phyloP scores from a whole-genome alignment of 1,284 basidiomycete species.

The Heterobasidion irregulare region DNA sequence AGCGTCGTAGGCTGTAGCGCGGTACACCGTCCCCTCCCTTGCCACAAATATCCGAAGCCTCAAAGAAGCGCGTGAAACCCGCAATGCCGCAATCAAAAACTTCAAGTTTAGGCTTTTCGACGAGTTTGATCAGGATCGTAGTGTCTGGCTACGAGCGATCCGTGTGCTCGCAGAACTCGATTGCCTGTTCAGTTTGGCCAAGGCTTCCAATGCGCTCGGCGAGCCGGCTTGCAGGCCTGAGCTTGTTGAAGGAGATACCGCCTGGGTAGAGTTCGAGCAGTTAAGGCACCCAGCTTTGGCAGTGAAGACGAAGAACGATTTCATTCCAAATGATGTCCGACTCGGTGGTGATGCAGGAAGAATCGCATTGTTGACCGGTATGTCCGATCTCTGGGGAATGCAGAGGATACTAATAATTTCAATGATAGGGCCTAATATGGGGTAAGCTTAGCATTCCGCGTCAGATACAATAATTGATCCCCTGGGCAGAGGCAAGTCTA shows the following conservation, averaged over 20 bases:
- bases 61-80: slow-evolving; percentile 89
- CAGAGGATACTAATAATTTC: neutral
- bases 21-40: slow-evolving; percentile 74
- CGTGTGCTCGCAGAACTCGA: slow-evolving; percentile 84
- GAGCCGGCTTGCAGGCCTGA: slow-evolving; percentile 90
- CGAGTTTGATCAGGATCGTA: slow-evolving; percentile 83
- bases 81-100: slow-evolving; percentile 67
- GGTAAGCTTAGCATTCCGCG: slow-evolving; percentile 37
- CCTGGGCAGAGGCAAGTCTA: slow-evolving; percentile 70
- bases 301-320: slow-evolving; percentile 56
- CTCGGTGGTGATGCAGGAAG: slow-evolving; percentile 76
- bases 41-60: slow-evolving; percentile 66
- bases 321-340: slow-evolving; percentile 93
- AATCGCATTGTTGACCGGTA: slow-evolving; percentile 85
- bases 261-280: slow-evolving; percentile 74
- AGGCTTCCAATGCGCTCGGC: slow-evolving; percentile 83
- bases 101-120: slow-evolving; percentile 78
- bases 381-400: slow-evolving; percentile 12
- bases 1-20: slow-evolving; percentile 48
- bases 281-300: slow-evolving; percentile 84
- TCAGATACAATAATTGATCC: slow-evolving; percentile 1
- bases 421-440: slow-evolving; percentile 78
- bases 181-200: slow-evolving; percentile 89
- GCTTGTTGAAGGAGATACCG: slow-evolving; percentile 74
- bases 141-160: slow-evolving; percentile 71